Base-by-base conservation (phyloP, 441 rosid species). In the Adansonia madagascariensis region DNA sequence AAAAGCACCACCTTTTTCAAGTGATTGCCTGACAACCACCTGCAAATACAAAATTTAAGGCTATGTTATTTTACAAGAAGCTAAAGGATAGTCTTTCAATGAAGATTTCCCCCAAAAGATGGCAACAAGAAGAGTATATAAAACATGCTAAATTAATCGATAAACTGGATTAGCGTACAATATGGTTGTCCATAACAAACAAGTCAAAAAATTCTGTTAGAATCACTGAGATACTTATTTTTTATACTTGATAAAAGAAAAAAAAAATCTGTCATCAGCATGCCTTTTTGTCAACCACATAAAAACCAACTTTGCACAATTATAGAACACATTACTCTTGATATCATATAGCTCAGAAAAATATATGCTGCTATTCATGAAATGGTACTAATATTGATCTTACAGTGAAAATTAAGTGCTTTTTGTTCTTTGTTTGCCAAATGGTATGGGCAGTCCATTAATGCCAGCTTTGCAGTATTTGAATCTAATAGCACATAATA, bases 1-100 rank as follows among this genome's bases (percentile, higher is more conserved):
- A 88, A 87, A 31, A 86, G 82, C 35, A 87, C 93, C 75, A 92
- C 78, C 72, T 68, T 87, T 84, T 91, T 92, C 82, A 94, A 79
- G 80, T 92, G 88, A 18, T 88, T 88, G 22, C 95, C 95, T 24
- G 94, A 89, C 82, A 94, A 82, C 97, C 95, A 91, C 82, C 98
- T 94, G 82, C 18, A 76, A 59, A 73, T 75, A 81, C 80, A 78
- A 80, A 60, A 62, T 67, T 18, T 17, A 71, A 77, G 52, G 66
- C 82, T 71, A 74, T 18, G 61, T 43, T 24, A 35, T 8, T 22
- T 71, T 20, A 9, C 39, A 35, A 39, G 80, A 61, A 53, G 24
- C 44, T 64, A 64, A 71, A 59, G 31, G 11, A 53, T 12, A 20
- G 22, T 18, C 39, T 35, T 12, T 62, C 24, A 22, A 43, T 35